Percentiles rank a stretch among this genome's conserved stretches.
Evolutionary conservation across 768 basidiomycete genomes (phyloP).

Genomic region (Hericium coralloides): DNA sequence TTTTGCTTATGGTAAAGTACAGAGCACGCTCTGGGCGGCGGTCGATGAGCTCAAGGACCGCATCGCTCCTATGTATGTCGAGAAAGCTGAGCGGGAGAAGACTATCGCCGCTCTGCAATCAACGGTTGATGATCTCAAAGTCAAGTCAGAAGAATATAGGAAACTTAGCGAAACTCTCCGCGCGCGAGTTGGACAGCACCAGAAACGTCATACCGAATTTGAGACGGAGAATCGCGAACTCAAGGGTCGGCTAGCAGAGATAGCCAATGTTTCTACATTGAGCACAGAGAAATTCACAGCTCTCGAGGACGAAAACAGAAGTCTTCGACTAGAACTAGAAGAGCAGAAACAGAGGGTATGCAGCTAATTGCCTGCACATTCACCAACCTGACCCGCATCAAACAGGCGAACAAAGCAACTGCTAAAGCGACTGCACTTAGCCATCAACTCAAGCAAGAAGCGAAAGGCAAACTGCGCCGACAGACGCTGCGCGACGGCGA

Average conservation of each 20-base stretch:
- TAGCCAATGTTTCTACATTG: too few relatives aligned
- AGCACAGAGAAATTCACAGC: too few relatives aligned
- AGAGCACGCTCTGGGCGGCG: background rate
- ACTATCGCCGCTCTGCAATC: background rate
- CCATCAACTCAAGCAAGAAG: too few relatives aligned
- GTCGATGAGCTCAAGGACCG: background rate
- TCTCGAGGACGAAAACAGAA: too few relatives aligned
- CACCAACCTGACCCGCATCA: too few relatives aligned
- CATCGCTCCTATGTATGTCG: background rate
- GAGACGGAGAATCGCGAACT: background rate
- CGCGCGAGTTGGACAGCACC: background rate
- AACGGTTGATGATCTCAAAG: background rate
- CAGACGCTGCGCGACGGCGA: background rate
- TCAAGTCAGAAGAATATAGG: background rate
- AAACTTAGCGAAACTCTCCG: background rate
- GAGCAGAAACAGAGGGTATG: too few relatives aligned
- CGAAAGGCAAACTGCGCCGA: background rate
- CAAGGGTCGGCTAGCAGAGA: too few relatives aligned
- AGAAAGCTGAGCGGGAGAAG: background rate
- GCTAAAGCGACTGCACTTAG: too few relatives aligned
- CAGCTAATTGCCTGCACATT: too few relatives aligned
- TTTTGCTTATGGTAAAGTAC: too few relatives aligned
- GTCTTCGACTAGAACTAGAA: too few relatives aligned
- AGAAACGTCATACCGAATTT: background rate
- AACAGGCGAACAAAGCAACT: too few relatives aligned